Percentiles rank a stretch among this genome's conserved stretches.
Evolutionary conservation across 495 filamentous ascomycete genomes (phyloP).

Genomic region (Halenospora varia): DNA sequence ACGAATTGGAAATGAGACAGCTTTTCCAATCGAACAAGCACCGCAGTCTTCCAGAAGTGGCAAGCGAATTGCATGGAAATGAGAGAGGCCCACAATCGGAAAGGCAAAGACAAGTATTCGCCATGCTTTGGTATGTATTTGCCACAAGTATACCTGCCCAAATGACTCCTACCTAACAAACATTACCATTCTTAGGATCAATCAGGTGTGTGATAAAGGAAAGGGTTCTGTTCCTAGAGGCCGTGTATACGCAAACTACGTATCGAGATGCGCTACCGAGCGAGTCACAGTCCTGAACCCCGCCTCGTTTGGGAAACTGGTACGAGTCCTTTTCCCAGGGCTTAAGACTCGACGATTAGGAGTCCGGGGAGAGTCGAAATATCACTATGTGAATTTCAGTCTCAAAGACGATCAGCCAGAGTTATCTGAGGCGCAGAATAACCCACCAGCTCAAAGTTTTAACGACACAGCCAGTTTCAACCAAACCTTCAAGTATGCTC

Average conservation of each 20-base stretch:
- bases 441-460: constrained; percentile 34
- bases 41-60: constrained; percentile 75
- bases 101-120: constrained; percentile 93
- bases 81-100: constrained; percentile 74
- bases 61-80: constrained; percentile 63
- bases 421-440: constrained; percentile 29
- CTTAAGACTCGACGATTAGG: constrained; percentile 88
- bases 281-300: constrained; percentile 91
- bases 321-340: constrained; percentile 91
- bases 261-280: constrained; percentile 82
- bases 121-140: constrained; percentile 83
- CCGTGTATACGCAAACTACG: constrained; percentile 91
- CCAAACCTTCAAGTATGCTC: constrained; percentile 34
- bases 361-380: constrained; percentile 95
- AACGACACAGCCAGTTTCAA: constrained; percentile 37
- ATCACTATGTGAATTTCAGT: constrained; percentile 90
- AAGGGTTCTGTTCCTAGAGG: constrained; percentile 85
- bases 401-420: constrained; percentile 61
- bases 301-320: constrained; percentile 95
- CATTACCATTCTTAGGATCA: constrained; percentile 56
- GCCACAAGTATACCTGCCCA: not conserved
- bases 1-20: constrained; percentile 88
- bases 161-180: not conserved
- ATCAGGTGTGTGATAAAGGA: constrained; percentile 72
- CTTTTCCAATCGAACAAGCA: constrained; percentile 72